Evolutionary conservation across 2,329 filamentous ascomycete species (phyloP), one percentile per base, ranked within the genome.

Genomic region (Talaromyces amestolkiae): DNA sequence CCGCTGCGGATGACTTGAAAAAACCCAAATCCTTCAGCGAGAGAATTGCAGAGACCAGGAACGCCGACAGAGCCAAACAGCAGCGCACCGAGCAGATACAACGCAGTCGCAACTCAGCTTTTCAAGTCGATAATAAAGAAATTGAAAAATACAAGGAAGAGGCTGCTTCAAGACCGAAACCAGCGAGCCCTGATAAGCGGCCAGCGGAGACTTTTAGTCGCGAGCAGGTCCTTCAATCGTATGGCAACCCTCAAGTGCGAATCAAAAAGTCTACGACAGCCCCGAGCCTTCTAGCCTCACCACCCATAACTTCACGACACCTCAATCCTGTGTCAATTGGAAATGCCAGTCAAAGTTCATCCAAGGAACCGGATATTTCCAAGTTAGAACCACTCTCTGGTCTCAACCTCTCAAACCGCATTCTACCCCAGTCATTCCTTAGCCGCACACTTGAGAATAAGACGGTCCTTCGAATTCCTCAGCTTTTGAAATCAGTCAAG

Each of bases 351-450:
- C 68, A 70, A 22, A 68, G 68, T 64, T 66, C 68, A 35, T 79
- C 82, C 1, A 68, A 69, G 63, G 68, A 68, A 31, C 79, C 82
- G 1, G 85, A 87, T 66, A 77, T 84, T 1, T 85, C 89, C 1
- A 85, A 86, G 54, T 96, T 95, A 71, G 95, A 99, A 72, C 86
- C 91, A 2, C 97, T 93, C 76, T 97, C 95, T 6, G 87, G 88
- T 35, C 82, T 93, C 43, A 93, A 97, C 74, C 84, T 99, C 15
- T 91, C 90, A 4, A 92, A 89, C 68, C 88, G 95, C 37, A 89
- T 92, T 43, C 85, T 98, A 54, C 91, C 93, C 1, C 93, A 98
- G 76, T 86, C 86, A 24, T 89, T 91, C 19, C 82, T 99, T 24
- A 88, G 90, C 2, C 88, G 93, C 27, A 91, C 91, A 3, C 83